Conservation (phyloP, 495 filamentous ascomycete genomes). For the Tuber borchii region DNA sequence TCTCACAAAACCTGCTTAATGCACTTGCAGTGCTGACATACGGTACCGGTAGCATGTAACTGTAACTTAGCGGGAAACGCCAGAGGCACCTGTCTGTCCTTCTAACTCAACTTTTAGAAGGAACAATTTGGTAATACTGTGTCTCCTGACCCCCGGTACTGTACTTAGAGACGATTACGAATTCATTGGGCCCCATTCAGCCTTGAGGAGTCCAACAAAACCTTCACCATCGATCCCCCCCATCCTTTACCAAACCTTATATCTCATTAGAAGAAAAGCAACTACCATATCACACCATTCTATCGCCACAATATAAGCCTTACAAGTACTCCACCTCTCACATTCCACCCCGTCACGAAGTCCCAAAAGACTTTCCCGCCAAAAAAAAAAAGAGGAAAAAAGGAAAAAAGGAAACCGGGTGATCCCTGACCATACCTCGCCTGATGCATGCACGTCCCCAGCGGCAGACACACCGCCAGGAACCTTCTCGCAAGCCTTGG, state of each 20-base stretch:
- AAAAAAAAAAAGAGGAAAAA: background rate
- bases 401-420: background rate
- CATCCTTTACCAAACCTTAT: no score
- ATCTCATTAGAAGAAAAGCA: no score
- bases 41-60: no score
- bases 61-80: background rate
- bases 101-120: no score
- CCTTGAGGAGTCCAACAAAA: no score
- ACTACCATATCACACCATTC: background rate
- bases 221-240: no score
- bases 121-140: no score
- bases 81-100: background rate
- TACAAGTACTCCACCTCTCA: background rate
- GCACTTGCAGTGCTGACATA: no score
- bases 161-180: no score
- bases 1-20: background rate
- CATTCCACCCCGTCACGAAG: background rate
- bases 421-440: background rate
- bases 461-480: background rate
- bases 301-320: background rate
- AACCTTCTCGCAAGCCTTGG: background rate
- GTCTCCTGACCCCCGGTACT: no score
- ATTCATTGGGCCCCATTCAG: no score
- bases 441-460: background rate
- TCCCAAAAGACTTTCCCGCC: background rate